These are phyloP conservation scores for Geranium incanum DNA, from an alignment of 441 rosid species.

Conservation along the genomic window DNA sequence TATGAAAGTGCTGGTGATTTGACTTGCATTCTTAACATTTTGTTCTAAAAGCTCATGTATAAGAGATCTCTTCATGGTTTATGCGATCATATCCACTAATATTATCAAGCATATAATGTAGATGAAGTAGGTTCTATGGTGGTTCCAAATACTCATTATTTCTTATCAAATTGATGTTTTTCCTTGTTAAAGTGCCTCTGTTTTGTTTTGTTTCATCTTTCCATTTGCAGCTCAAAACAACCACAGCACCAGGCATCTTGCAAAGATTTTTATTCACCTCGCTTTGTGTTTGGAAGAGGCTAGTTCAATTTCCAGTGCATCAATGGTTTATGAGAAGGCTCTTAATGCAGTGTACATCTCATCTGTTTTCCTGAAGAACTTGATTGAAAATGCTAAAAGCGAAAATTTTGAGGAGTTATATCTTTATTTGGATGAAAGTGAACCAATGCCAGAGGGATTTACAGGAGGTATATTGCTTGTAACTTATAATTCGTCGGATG, in stretches of 20 bases:
- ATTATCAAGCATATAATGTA: no score
- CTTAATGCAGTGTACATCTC: conserved; percentile 70
- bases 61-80: neutral
- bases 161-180: neutral
- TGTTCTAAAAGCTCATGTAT: neutral
- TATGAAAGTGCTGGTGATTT: neutral
- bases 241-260: conserved; percentile 69
- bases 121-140: neutral
- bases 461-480: conserved; percentile 39
- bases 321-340: conserved; percentile 47
- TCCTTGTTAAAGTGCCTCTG: neutral
- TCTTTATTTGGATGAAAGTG: conserved; percentile 62
- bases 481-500: neutral
- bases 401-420: conserved; percentile 42
- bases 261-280: conserved; percentile 77
- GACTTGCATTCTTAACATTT: neutral
- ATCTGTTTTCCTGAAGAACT: conserved; percentile 71
- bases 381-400: conserved; percentile 56
- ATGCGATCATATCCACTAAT: neutral
- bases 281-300: conserved; percentile 74
- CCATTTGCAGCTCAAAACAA: conserved; percentile 60
- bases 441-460: conserved; percentile 49
- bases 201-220: neutral
- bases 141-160: neutral
- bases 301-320: conserved; percentile 38